Evolutionary conservation across 225 moss, liverwort and hornwort species (phyloP).

Genomic region (Pleurozium schreberi): DNA sequence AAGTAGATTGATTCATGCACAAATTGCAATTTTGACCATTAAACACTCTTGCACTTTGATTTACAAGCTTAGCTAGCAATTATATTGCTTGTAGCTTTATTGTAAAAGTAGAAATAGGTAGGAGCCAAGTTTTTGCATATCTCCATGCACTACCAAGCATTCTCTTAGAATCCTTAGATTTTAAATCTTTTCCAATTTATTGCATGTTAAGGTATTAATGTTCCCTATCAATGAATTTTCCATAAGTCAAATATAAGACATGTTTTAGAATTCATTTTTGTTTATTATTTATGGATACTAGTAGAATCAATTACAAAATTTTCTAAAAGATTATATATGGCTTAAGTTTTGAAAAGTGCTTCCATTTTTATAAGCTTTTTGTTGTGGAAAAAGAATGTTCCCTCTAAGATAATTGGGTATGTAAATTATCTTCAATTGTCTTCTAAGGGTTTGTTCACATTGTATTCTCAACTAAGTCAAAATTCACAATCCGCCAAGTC

Average conservation of each 20-base stretch:
- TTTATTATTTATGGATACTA: background rate
- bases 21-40: background rate
- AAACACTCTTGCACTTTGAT: background rate
- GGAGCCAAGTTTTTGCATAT: background rate
- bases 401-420: too few species aligned
- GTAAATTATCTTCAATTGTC: too few species aligned
- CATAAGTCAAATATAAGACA: too few species aligned
- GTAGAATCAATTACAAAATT: background rate
- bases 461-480: too few species aligned
- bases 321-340: background rate
- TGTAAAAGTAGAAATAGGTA: background rate
- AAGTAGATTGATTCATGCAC: background rate
- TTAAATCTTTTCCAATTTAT: background rate
- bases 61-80: background rate
- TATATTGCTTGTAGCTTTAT: background rate
- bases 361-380: too few species aligned
- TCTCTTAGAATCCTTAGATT: background rate
- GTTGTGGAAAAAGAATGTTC: too few species aligned
- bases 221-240: too few species aligned
- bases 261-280: too few species aligned
- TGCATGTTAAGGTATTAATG: too few species aligned
- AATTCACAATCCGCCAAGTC: too few species aligned
- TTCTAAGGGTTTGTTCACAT: too few species aligned
- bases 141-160: background rate
- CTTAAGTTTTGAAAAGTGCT: background rate